A percentile compares a stretch with the other conserved stretches of the same genome.
These are phyloP conservation scores for Cladophialophora carrionii DNA, from an alignment of 2,329 filamentous ascomycete species.

Conservation along the genomic window DNA sequence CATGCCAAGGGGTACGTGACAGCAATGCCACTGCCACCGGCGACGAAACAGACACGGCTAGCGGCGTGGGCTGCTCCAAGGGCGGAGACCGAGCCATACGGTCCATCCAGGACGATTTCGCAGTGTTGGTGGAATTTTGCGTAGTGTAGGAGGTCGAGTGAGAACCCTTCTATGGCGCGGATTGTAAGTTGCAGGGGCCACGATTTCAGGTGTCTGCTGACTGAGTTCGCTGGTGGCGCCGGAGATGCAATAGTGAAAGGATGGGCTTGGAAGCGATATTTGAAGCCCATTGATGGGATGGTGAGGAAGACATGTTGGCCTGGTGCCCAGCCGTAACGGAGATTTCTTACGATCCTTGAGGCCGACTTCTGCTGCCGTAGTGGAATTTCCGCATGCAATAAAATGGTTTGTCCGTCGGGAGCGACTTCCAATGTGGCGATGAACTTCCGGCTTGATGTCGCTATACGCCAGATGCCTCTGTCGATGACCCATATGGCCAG, in stretches of 20 bases:
- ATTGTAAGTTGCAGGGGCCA: slow-evolving; percentile 60
- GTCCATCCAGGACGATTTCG: slow-evolving; percentile 62
- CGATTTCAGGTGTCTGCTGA: slow-evolving; percentile 38
- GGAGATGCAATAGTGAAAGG: slow-evolving; percentile 68
- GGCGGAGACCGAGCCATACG: slow-evolving; percentile 64
- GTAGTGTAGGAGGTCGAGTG: slow-evolving; percentile 57
- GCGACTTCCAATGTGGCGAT: slow-evolving; percentile 58
- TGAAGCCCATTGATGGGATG: slow-evolving; percentile 58
- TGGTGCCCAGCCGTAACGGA: slow-evolving; percentile 61
- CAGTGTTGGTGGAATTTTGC: slow-evolving; percentile 53
- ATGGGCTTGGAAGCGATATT: slow-evolving; percentile 63
- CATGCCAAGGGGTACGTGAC: slow-evolving; percentile 63
- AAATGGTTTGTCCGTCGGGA: slow-evolving; percentile 60
- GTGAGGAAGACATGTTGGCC: slow-evolving; percentile 68
- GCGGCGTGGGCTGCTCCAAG: slow-evolving; percentile 57
- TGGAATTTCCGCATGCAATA: slow-evolving; percentile 42
- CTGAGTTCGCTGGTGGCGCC: slow-evolving; percentile 25
- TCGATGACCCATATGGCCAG: slow-evolving; percentile 63
- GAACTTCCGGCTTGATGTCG: slow-evolving; percentile 55
- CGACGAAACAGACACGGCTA: slow-evolving; percentile 59
- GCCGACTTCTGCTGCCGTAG: slow-evolving; percentile 20
- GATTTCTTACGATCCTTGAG: slow-evolving; percentile 37
- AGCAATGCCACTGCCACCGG: slow-evolving; percentile 67
- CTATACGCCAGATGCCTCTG: slow-evolving; percentile 60
- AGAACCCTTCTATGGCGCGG: slow-evolving; percentile 64